These are phyloP conservation scores for Globisporangium echinulatum DNA, from an alignment of 352 stramenopile genomes.

Conservation along the genomic window DNA sequence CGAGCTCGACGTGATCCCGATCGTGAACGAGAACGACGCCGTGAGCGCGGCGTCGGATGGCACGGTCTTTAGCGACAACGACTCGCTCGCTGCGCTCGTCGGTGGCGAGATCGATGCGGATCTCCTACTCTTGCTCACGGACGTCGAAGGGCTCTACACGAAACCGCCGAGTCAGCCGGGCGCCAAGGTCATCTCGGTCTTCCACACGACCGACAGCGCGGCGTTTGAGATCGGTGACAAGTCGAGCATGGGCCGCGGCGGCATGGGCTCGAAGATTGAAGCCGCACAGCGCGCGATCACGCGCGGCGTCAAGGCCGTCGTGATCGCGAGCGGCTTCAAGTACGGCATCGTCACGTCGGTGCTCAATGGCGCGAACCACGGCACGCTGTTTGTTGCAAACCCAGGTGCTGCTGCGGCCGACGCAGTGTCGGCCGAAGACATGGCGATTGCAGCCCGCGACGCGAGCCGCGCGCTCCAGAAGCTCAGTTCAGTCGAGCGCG, in stretches of 20 bases:
- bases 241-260: conserved; percentile 84
- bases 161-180: conserved; percentile 71
- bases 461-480: conserved; percentile 86
- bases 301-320: conserved; percentile 86
- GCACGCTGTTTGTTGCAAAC: conserved; percentile 83
- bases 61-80: conserved; percentile 95
- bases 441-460: conserved; percentile 76
- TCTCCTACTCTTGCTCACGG: conserved; percentile 94
- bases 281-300: conserved; percentile 85
- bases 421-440: conserved; percentile 52
- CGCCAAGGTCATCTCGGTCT: conserved; percentile 76
- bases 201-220: conserved; percentile 37
- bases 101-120: conserved; percentile 90
- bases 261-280: conserved; percentile 95
- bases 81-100: conserved; percentile 88
- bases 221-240: conserved; percentile 76
- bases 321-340: conserved; percentile 93
- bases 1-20: conserved; percentile 95
- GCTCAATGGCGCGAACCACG: conserved; percentile 72
- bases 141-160: conserved; percentile 96
- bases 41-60: conserved; percentile 81
- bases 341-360: conserved; percentile 89
- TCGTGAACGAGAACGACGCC: conserved; percentile 99
- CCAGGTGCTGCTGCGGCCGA: conserved; percentile 32
- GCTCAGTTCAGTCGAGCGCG: conserved; percentile 79